Evolutionary conservation across 2,329 filamentous ascomycete genomes (phyloP).

Genomic region (Penicillium sp.): DNA sequence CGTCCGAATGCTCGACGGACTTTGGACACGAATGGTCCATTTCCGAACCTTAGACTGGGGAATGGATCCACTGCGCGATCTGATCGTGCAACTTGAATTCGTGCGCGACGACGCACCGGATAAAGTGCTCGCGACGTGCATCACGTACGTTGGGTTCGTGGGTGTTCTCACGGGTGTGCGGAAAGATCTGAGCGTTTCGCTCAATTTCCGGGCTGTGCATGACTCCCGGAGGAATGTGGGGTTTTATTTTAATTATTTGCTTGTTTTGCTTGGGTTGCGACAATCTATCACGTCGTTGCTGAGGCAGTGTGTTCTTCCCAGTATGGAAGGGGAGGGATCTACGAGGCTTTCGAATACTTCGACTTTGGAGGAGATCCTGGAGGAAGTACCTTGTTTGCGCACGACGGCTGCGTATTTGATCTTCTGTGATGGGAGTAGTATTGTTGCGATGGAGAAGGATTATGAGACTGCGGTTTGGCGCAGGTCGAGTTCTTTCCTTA

Average conservation of each 20-base stretch:
- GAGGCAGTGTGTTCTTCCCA: slow-evolving; percentile 32
- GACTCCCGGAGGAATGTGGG: slow-evolving; percentile 44
- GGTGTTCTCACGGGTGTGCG: slow-evolving; percentile 53
- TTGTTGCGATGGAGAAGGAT: slow-evolving; percentile 59
- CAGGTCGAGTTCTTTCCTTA: slow-evolving; percentile 53
- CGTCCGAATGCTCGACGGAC: slow-evolving; percentile 23
- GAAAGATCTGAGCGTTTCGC: slow-evolving; percentile 47
- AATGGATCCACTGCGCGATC: slow-evolving; percentile 52
- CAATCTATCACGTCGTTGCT: slow-evolving; percentile 56
- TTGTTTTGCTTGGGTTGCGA: slow-evolving; percentile 56
- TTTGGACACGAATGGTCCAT: slow-evolving; percentile 33
- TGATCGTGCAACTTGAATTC: slow-evolving; percentile 56
- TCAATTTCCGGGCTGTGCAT: slow-evolving; percentile 55
- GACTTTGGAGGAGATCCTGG: slow-evolving; percentile 30
- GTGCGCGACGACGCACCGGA: slow-evolving; percentile 36
- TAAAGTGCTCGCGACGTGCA: slow-evolving; percentile 45
- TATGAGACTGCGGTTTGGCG: slow-evolving; percentile 46
- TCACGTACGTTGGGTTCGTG: slow-evolving; percentile 54
- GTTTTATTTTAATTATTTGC: slow-evolving; percentile 51
- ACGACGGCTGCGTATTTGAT: slow-evolving; percentile 60
- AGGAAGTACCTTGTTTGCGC: slow-evolving; percentile 37
- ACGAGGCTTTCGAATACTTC: background rate
- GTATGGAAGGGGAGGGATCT: background rate
- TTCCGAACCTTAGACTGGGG: slow-evolving; percentile 54
- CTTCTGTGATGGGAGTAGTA: slow-evolving; percentile 52